Evolutionary conservation across 768 basidiomycete species (phyloP).

Genomic region (Cyathus striatus): DNA sequence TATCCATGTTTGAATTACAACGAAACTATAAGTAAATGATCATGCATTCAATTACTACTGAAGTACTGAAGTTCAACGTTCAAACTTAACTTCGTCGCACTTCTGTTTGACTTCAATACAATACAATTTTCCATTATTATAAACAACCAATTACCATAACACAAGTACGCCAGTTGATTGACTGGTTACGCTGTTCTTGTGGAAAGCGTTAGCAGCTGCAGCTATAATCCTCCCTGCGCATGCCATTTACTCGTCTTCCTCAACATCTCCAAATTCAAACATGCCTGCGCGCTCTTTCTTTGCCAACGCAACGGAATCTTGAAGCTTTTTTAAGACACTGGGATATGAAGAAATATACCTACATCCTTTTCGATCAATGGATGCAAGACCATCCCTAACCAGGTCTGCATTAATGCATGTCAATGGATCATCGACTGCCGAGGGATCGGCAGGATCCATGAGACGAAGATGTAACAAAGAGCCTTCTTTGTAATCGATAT

Average conservation of each 20-base stretch:
- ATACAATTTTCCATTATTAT: no score
- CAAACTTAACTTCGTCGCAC: no score
- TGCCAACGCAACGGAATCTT: constrained; percentile 54
- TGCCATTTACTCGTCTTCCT: constrained; percentile 68
- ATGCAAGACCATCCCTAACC: constrained; percentile 81
- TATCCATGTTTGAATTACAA: no score
- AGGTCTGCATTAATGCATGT: constrained; percentile 88
- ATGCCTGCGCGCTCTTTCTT: constrained; percentile 76
- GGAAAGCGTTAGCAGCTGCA: no score
- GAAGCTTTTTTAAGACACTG: constrained; percentile 58
- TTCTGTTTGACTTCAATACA: no score
- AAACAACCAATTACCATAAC: no score
- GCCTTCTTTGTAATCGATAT: constrained; percentile 84
- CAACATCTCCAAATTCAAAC: constrained; percentile 90
- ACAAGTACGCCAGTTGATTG: no score
- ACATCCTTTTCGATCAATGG: constrained; percentile 74
- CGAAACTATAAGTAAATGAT: no score
- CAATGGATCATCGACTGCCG: constrained; percentile 59
- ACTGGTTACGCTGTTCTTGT: no score
- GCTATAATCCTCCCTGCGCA: no score
- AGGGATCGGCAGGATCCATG: constrained; percentile 81
- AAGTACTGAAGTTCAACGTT: no score
- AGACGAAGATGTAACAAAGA: constrained; percentile 80
- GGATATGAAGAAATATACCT: constrained; percentile 71
- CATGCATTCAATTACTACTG: no score